phyloP scores from a whole-genome alignment of 371 early-diverging fungal genomes.

The Syncephalastrum racemosum region DNA sequence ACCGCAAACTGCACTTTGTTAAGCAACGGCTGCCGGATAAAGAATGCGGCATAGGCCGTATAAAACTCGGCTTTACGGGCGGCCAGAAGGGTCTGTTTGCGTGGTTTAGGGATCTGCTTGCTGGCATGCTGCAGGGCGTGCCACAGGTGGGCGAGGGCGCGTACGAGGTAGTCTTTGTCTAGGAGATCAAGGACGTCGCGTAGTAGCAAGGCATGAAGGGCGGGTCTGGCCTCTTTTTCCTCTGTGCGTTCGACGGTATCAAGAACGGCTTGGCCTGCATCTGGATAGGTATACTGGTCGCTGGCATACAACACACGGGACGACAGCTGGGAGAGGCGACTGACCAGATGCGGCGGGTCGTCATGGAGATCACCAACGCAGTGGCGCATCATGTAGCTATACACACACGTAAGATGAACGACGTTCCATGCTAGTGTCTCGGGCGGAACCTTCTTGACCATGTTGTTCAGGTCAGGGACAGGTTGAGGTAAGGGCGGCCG shows the following conservation, averaged over 20 bases:
- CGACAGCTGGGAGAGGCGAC: conserved; percentile 15
- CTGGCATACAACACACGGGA: conserved; percentile 20
- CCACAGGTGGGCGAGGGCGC: conserved; percentile 29
- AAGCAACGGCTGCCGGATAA: neutral
- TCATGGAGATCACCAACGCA: conserved; percentile 30
- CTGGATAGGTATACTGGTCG: conserved; percentile 17
- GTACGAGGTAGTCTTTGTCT: conserved; percentile 5
- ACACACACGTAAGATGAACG: conserved; percentile 26
- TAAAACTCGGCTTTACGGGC: conserved; percentile 33
- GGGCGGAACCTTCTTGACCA: conserved; percentile 13
- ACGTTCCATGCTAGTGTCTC: conserved; percentile 28
- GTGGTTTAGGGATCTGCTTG: conserved; percentile 9
- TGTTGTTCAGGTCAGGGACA: conserved; percentile 20
- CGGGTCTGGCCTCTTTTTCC: conserved; percentile 1
- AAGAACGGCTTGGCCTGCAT: conserved; percentile 15
- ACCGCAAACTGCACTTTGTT: too few relatives aligned
- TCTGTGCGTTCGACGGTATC: conserved; percentile 2
- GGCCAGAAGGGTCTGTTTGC: conserved; percentile 11
- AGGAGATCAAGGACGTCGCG: conserved; percentile 18
- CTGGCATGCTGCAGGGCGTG: conserved; percentile 17
- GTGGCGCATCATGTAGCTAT: conserved; percentile 42
- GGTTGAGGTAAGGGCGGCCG: conserved; percentile 13
- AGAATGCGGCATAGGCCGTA: conserved; percentile 17
- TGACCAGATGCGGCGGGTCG: conserved; percentile 17
- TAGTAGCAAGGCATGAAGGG: conserved; percentile 13